Base-by-base conservation (phyloP, 805 yeast genomes). In the Maudiozyma serrabonitensis region DNA sequence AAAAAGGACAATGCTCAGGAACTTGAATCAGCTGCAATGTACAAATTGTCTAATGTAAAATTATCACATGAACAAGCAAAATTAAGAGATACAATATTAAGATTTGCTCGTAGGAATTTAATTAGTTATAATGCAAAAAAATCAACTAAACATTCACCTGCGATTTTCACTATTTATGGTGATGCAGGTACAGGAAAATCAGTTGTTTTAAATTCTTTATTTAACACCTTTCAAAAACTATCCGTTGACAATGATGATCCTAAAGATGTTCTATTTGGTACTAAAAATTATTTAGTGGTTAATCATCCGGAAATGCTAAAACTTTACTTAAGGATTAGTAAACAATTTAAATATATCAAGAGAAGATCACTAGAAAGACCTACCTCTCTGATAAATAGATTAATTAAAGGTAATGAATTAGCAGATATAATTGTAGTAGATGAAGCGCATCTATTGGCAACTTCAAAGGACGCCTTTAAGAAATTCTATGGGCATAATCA, bases 161-260 rank as follows among this genome's bases (percentile, higher is more conserved):
- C 73, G 0, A 63, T 70, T 53, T 73, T 67, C 55, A 71, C 72
- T 1, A 71, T 74, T 46, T 68, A 72, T 51, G 78, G 78, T 46
- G 75, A 72, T 59, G 76, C 77, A 6, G 78, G 78, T 23, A 74
- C 78, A 0, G 78, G 78, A 12, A 74, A 73, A 52, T 68, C 73
- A 15, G 76, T 71, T 2, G 64, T 73, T 9, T 55, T 73, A 48
- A 73, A 74, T 48, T 57, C 75, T 6, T 44, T 74, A 25, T 72
- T 74, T 55, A 71, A 73, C 49, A 74, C 72, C 15, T 61, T 73
- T 15, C 77, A 73, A 52, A 62, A 54, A 39, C 34, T 56, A 4
- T 52, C 71, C 3, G 56, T 53, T 43, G 35, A 53, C 1, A 49
- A 49, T 15, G 32, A 41, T 23, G 52, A 52, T 25, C 43, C 43